Conservation (phyloP, 2,329 filamentous ascomycete genomes). For the Cryphonectria carpinicola region DNA sequence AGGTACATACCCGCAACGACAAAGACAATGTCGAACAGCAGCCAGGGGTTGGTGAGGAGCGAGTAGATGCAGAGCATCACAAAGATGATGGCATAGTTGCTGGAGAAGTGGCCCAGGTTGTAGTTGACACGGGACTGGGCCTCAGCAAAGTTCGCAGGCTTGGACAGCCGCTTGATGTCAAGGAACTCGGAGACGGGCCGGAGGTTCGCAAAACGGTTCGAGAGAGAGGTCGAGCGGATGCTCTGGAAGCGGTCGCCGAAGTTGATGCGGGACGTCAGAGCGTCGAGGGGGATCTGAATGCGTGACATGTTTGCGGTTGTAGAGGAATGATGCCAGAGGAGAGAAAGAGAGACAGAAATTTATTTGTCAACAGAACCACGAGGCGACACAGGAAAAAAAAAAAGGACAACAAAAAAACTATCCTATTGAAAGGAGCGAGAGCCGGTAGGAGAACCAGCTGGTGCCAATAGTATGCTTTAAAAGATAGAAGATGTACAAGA, state of each 20-base stretch:
- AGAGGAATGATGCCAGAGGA: too few species aligned
- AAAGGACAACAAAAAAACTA: neutral
- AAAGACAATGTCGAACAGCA: slow-evolving; percentile 92
- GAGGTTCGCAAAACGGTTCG: slow-evolving; percentile 87
- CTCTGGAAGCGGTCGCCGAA: slow-evolving; percentile 82
- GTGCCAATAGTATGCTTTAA: neutral
- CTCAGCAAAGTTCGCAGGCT: slow-evolving; percentile 88
- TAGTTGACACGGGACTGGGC: slow-evolving; percentile 93
- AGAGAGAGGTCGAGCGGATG: slow-evolving; percentile 77
- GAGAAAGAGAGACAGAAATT: too few species aligned
- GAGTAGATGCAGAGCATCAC: slow-evolving; percentile 96
- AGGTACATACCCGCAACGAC: slow-evolving; percentile 85
- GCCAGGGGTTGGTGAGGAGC: slow-evolving; percentile 80
- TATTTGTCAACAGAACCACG: slow-evolving; percentile 5
- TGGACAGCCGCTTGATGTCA: slow-evolving; percentile 93
- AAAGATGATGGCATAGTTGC: slow-evolving; percentile 96
- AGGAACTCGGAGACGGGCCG: slow-evolving; percentile 91
- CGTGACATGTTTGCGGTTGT: slow-evolving; percentile 65
- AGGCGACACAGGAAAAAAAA: neutral
- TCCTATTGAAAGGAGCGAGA: slow-evolving; percentile 2
- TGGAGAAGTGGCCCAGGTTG: slow-evolving; percentile 96
- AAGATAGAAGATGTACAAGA: neutral
- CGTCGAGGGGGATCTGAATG: slow-evolving; percentile 91
- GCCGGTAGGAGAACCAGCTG: neutral
- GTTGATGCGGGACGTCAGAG: slow-evolving; percentile 88